Base-by-base conservation (phyloP, 805 yeast species). In the Metschnikowia reukaufii region DNA sequence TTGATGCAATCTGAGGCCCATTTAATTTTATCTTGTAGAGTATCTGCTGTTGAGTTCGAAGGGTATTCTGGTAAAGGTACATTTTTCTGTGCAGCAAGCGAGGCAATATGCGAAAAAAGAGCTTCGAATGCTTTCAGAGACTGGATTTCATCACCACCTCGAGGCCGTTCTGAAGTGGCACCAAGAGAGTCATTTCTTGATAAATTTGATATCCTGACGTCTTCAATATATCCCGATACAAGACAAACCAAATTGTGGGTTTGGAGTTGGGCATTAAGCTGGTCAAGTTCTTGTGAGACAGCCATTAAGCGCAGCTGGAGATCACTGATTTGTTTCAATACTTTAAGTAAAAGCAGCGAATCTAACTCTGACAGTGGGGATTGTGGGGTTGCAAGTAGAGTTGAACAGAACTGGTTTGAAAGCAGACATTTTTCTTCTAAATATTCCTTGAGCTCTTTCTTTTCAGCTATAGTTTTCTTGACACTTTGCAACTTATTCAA, bases 151-250 rank as follows among this genome's bases (percentile, higher is more conserved):
- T 30, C 41, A 9, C 15, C 4, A 13, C n/a, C 19, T 16, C 17
- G 21, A 36, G 25, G 36, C 9, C 15, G 21, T 4, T 18, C 16
- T 32, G 32, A 37, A 35, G 39, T 21, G 29, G 29, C 44, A 17
- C 15, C 42, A 20, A 27, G 27, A 23, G 25, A 56, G 53, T 8
- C 54, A 8, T 34, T 39, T 20, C 43, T 32, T 13, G 50, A 33
- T 25, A 38, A 21, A 34, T 36, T 39, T 13, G 52, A 48, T 12
- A 67, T 48, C 48, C 61, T 64, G 12, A 72, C 65, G 55, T 71
- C 76, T 50, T 76, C 78, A 15, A 76, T 66, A 55, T 76, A 75
- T 2, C 82, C 81, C 50, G 76, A 60, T 13, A 72, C 72, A 38
- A 74, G 65, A 27, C 77, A 70, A 0, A 77, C 66, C 42, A 73